Conservation (phyloP, 2,329 filamentous ascomycete genomes). For the Ophiostoma triangulosporum region DNA sequence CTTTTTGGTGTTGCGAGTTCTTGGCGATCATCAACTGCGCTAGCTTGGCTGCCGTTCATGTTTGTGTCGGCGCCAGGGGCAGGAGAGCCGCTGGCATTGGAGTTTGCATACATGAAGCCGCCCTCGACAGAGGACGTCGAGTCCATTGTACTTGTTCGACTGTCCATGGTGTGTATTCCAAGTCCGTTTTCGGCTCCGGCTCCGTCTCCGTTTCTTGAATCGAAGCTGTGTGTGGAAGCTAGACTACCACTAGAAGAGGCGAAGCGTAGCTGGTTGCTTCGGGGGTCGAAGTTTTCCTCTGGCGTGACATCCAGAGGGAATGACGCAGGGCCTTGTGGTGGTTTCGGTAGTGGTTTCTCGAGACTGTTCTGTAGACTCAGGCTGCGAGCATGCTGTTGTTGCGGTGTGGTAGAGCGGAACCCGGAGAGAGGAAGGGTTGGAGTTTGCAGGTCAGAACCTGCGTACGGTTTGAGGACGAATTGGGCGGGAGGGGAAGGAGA, state of each 20-base stretch:
- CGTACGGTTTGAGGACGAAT: slow-evolving; percentile 23
- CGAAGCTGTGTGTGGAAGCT: slow-evolving; percentile 20
- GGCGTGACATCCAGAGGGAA: slow-evolving; percentile 16
- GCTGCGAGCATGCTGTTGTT: slow-evolving; percentile 36
- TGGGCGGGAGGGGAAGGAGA: slow-evolving; percentile 14
- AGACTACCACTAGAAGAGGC: slow-evolving; percentile 16
- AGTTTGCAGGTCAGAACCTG: slow-evolving; percentile 3
- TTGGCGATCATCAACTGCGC: slow-evolving; percentile 30
- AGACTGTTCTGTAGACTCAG: slow-evolving; percentile 43
- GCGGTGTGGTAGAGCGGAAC: slow-evolving; percentile 12
- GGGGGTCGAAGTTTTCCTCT: slow-evolving; percentile 16
- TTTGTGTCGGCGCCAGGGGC: slow-evolving; percentile 22
- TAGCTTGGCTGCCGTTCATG: slow-evolving; percentile 34
- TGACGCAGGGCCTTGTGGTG: slow-evolving; percentile 24
- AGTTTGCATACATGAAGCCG: slow-evolving; percentile 15
- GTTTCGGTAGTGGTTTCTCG: slow-evolving; percentile 42
- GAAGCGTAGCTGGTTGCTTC: slow-evolving; percentile 13
- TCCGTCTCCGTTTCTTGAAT: slow-evolving; percentile 16
- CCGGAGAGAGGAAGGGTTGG: slow-evolving; percentile 16
- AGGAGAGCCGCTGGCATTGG: background rate
- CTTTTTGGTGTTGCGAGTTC: slow-evolving; percentile 39
- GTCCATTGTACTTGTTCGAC: slow-evolving; percentile 36
- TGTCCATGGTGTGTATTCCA: slow-evolving; percentile 22
- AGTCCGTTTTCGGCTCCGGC: background rate
- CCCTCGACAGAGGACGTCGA: slow-evolving; percentile 24